Percentiles rank a stretch among this genome's conserved stretches.
Conservation (phyloP, 371 early-diverging fungal species). For the Mucor piriformis region DNA sequence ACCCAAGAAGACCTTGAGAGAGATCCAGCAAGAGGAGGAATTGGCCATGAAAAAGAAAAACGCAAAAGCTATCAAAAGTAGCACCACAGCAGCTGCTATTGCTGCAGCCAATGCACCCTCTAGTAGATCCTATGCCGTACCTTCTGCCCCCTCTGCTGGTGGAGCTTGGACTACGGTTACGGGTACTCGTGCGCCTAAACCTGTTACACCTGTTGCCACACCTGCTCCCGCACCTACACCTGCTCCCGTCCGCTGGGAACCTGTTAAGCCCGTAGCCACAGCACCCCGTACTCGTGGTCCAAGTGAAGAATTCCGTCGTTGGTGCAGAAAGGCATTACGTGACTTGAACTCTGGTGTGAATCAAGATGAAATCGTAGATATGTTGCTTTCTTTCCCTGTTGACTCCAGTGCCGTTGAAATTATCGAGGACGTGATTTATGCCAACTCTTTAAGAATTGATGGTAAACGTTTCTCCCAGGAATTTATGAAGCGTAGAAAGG, state of each 20-base stretch:
- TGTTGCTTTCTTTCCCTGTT: conserved; percentile 79
- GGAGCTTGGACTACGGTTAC: conserved; percentile 54
- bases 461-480: conserved; percentile 81
- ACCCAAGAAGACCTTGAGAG: conserved; percentile 74
- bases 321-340: conserved; percentile 73
- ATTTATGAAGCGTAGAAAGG: conserved; percentile 78
- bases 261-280: conserved; percentile 22
- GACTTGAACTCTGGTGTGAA: conserved; percentile 70
- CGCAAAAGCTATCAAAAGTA: conserved; percentile 41
- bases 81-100: conserved; percentile 31
- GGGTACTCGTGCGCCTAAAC: conserved; percentile 36
- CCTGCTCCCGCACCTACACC: conserved; percentile 17
- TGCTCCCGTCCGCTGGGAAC: conserved; percentile 32
- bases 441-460: conserved; percentile 73
- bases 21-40: conserved; percentile 82
- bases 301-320: conserved; percentile 75
- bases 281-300: conserved; percentile 42
- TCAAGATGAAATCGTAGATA: conserved; percentile 75
- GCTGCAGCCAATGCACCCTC: neutral
- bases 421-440: conserved; percentile 81
- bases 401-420: conserved; percentile 75
- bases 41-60: conserved; percentile 53
- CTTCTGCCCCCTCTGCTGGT: conserved; percentile 12
- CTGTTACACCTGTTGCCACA: conserved; percentile 16
- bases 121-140: conserved; percentile 25